phyloP scores from a whole-genome alignment of 352 stramenopile species.

The Phytopythium boreale region DNA sequence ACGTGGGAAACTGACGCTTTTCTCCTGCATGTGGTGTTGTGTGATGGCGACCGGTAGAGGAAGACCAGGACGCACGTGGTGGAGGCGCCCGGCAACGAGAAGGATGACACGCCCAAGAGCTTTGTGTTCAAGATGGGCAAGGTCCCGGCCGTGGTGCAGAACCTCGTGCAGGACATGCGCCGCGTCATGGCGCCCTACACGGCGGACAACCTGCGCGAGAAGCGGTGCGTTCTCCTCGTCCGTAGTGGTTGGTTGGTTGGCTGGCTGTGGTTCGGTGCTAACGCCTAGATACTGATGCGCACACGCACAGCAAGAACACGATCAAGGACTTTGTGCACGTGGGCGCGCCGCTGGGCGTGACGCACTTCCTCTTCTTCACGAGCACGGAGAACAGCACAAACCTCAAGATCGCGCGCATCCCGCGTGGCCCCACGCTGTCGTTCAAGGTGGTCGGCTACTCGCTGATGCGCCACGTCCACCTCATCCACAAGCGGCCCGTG shows the following conservation, averaged over 20 bases:
- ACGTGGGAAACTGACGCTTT: neutral
- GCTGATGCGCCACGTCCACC: constrained; percentile 91
- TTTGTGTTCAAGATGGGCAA: constrained; percentile 93
- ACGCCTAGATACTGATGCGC: neutral
- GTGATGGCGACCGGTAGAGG: constrained; percentile 28
- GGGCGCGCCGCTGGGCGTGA: constrained; percentile 92
- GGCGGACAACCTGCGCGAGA: constrained; percentile 90
- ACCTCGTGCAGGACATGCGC: constrained; percentile 91
- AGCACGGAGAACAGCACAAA: constrained; percentile 94
- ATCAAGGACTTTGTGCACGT: constrained; percentile 92
- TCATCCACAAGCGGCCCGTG: constrained; percentile 90
- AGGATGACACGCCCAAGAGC: constrained; percentile 87
- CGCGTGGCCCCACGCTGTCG: constrained; percentile 92
- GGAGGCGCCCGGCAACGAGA: constrained; percentile 58
- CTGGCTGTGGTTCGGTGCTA: neutral
- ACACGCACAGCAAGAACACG: constrained; percentile 67
- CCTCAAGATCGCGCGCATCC: constrained; percentile 92
- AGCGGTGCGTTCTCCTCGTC: constrained; percentile 32
- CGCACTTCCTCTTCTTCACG: constrained; percentile 96
- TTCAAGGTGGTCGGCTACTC: constrained; percentile 92
- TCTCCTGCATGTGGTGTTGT: too few species aligned
- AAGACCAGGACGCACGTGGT: constrained; percentile 84
- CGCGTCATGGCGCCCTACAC: constrained; percentile 95
- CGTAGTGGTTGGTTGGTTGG: neutral
- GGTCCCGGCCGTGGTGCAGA: constrained; percentile 65